Evolutionary conservation across 2,329 filamentous ascomycete genomes (phyloP), one percentile per base, ranked within the genome.

Genomic region (Trichophyton schoenleinii): DNA sequence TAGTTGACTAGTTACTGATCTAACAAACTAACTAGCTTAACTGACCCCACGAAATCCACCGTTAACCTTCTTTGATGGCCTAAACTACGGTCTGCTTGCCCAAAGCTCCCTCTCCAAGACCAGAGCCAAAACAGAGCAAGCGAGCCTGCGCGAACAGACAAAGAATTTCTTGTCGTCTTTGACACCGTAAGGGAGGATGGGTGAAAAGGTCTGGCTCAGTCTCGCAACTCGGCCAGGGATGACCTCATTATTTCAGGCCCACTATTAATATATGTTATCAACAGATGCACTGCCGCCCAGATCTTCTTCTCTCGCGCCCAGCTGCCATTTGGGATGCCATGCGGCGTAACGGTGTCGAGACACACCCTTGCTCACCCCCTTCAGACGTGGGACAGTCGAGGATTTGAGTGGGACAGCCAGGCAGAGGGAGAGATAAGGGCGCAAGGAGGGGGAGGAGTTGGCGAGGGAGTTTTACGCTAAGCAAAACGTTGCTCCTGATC

Each of bases 391-490:
- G 49, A 55, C 49, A 18, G 49, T 13, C 28, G 41, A 44, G 41
- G 41, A 18, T 18, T 44, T 18, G n/a, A 44, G 41, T 44, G 41
- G 41, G 49, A 55, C 49, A 36, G 49, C 13, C 22, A 11, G 25
- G 8, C 48, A 6, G 48, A 28, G 22, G 6, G 31, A 58, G 38
- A 42, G 25, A 15, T 22, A 44, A 25, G 22, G 15, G 22, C 34
- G 20, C 7, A 44, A 44, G 20, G 57, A 36, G 38, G 36, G 36
- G 36, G 53, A 18, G 38, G 42, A 31, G 41, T 42, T 42, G 57
- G 36, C 22, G 57, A 42, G 36, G 57, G 31, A 58, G 57, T 42
- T 42, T 38, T 46, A 58, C 57, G 57, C 57, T 58, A 58, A 58
- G 34, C 31, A 55, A 55, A 55, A 42, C 41, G 36, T 46, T 58